These are phyloP conservation scores for Turritis glabra DNA, from an alignment of 345 rosid species.

Conservation along the genomic window DNA sequence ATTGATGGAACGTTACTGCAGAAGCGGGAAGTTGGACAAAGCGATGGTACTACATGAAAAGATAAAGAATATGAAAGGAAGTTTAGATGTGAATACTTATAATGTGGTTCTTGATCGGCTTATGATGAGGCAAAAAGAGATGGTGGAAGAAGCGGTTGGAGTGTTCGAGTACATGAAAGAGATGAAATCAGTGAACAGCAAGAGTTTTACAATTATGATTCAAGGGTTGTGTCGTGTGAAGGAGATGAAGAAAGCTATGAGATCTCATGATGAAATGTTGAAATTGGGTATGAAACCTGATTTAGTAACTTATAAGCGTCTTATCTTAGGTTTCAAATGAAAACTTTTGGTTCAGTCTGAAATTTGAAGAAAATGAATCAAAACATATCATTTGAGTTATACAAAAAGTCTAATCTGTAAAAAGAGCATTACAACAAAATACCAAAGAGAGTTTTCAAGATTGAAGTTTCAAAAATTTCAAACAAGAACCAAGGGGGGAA, in stretches of 20 bases:
- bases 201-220: slow-evolving; percentile 53
- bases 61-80: slow-evolving; percentile 51
- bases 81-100: slow-evolving; percentile 54
- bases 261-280: slow-evolving; percentile 72
- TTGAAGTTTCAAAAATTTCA: slow-evolving; percentile 21
- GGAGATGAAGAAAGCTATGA: slow-evolving; percentile 73
- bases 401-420: slow-evolving; percentile 13
- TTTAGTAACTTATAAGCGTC: slow-evolving; percentile 51
- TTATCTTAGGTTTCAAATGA: slow-evolving; percentile 55
- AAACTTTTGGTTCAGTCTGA: neutral
- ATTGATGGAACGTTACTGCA: slow-evolving; percentile 58
- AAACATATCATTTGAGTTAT: neutral
- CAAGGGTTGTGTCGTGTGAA: slow-evolving; percentile 50
- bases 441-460: slow-evolving; percentile 23
- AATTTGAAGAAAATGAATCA: neutral
- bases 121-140: slow-evolving; percentile 37
- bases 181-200: slow-evolving; percentile 38
- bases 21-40: slow-evolving; percentile 47
- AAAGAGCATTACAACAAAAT: neutral
- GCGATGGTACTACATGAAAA: slow-evolving; percentile 50
- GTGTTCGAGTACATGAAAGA: slow-evolving; percentile 59
- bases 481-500: neutral
- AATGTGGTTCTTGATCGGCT: slow-evolving; percentile 51
- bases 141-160: slow-evolving; percentile 49
- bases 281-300: slow-evolving; percentile 63